These are phyloP conservation scores for Plectosphaerella cucumerina DNA, from an alignment of 2,329 filamentous ascomycete genomes.

Conservation along the genomic window DNA sequence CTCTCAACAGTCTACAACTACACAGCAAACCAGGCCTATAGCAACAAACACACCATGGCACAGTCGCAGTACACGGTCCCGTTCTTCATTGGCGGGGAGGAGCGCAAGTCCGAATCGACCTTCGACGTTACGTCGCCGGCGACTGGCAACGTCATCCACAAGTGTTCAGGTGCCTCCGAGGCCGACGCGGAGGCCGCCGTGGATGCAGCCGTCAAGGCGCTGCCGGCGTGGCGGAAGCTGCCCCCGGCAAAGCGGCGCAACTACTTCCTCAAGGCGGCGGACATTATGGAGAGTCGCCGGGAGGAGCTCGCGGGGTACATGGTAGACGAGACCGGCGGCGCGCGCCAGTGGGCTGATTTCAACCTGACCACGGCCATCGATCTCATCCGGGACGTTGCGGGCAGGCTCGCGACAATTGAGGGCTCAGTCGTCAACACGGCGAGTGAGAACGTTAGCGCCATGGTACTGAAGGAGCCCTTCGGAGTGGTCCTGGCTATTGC, in stretches of 20 bases:
- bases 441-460: constrained; percentile 45
- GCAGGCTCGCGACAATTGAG: constrained; percentile 24
- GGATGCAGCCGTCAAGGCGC: constrained; percentile 50
- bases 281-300: constrained; percentile 48
- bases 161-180: constrained; percentile 51
- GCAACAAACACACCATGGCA: neutral
- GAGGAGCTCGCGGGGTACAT: constrained; percentile 53
- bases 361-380: constrained; percentile 27
- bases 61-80: constrained; percentile 22
- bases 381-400: constrained; percentile 32
- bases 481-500: constrained; percentile 77
- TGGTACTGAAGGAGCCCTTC: constrained; percentile 67
- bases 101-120: constrained; percentile 40
- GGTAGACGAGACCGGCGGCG: constrained; percentile 31
- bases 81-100: constrained; percentile 39
- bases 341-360: constrained; percentile 22
- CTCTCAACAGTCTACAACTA: too few species aligned
- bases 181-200: constrained; percentile 46
- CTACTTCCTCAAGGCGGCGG: constrained; percentile 59
- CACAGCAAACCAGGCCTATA: too few species aligned
- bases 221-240: constrained; percentile 58
- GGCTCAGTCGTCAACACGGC: constrained; percentile 25
- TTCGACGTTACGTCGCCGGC: constrained; percentile 55
- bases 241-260: constrained; percentile 53
- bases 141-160: constrained; percentile 47